phyloP scores from a whole-genome alignment of 106 monocot species.

The Narthecium ossifragum region DNA sequence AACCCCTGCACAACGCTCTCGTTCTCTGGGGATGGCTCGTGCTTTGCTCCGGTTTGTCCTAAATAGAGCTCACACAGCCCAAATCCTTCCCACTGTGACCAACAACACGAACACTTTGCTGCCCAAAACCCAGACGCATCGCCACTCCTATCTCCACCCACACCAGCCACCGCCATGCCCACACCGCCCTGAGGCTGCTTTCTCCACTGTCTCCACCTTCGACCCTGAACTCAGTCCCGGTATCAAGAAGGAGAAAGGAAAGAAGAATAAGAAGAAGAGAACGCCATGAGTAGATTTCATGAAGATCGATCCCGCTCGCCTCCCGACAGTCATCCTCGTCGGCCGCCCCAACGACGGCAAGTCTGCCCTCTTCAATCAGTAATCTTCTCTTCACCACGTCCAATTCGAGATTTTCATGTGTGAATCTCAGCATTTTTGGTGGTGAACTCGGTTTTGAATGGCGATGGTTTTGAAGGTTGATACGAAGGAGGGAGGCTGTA shows the following conservation, averaged over 20 bases:
- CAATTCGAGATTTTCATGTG: background rate
- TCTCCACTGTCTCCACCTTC: background rate
- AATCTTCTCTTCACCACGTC: background rate
- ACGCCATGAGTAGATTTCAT: constrained; percentile 69
- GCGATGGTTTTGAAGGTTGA: constrained; percentile 58
- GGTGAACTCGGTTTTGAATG: too few species aligned
- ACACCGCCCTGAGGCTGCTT: background rate
- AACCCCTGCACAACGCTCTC: too few species aligned
- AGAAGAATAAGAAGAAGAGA: constrained; percentile 33
- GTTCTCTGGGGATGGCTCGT: too few species aligned
- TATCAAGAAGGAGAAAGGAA: background rate
- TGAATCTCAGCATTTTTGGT: background rate
- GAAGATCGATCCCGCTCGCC: constrained; percentile 50
- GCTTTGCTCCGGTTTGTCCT: too few species aligned
- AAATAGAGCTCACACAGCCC: too few species aligned
- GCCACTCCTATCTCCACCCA: background rate
- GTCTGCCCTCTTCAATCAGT: constrained; percentile 97
- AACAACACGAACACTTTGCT: too few species aligned
- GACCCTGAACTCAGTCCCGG: background rate
- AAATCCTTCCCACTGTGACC: too few species aligned
- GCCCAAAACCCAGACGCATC: too few species aligned
- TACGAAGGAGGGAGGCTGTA: constrained; percentile 93
- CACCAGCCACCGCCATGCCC: background rate
- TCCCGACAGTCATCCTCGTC: constrained; percentile 87
- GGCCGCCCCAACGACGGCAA: constrained; percentile 98